Percentiles rank a stretch among this genome's conserved stretches.
phyloP scores from a whole-genome alignment of 306 rosid genomes.

The Prunus salicina region DNA sequence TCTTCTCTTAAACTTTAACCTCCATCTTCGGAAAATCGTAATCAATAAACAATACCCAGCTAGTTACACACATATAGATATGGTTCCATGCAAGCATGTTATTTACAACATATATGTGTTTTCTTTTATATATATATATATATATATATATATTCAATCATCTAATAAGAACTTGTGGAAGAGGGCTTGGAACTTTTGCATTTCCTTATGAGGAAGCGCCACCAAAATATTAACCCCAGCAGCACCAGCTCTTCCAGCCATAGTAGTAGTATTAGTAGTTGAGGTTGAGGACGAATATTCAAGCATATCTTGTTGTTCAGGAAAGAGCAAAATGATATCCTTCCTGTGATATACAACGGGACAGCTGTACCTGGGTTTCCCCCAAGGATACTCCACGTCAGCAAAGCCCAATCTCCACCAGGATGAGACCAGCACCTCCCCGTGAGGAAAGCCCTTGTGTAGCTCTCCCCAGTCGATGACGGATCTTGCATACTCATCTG shows the following conservation, averaged over 20 bases:
- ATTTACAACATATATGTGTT: not conserved
- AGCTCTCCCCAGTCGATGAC: conserved; percentile 70
- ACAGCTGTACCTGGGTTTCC: conserved; percentile 68
- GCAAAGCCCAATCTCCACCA: conserved; percentile 81
- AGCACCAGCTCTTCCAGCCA: not conserved
- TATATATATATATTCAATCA: too few species aligned
- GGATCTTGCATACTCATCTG: conserved; percentile 59
- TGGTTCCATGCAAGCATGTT: not conserved
- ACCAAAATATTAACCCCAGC: conserved; percentile 49
- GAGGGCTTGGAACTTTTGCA: conserved; percentile 40
- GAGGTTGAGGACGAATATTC: not conserved
- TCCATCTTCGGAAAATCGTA: not conserved
- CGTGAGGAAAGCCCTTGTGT: conserved; percentile 59
- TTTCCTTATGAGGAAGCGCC: conserved; percentile 54
- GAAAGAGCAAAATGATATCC: conserved; percentile 61
- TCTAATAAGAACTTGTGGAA: conserved; percentile 28
- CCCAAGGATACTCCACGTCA: conserved; percentile 82
- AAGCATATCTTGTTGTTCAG: conserved; percentile 31
- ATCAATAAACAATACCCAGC: too few species aligned
- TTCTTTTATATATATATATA: not conserved
- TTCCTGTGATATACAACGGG: conserved; percentile 56
- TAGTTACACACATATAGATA: not conserved
- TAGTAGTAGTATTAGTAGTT: not conserved
- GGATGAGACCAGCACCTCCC: conserved; percentile 72
- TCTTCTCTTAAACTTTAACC: not conserved